A percentile compares a stretch with the other conserved stretches of the same genome.
Evolutionary conservation across 2,329 filamentous ascomycete species (phyloP).

Genomic region (Xylaria sp.): DNA sequence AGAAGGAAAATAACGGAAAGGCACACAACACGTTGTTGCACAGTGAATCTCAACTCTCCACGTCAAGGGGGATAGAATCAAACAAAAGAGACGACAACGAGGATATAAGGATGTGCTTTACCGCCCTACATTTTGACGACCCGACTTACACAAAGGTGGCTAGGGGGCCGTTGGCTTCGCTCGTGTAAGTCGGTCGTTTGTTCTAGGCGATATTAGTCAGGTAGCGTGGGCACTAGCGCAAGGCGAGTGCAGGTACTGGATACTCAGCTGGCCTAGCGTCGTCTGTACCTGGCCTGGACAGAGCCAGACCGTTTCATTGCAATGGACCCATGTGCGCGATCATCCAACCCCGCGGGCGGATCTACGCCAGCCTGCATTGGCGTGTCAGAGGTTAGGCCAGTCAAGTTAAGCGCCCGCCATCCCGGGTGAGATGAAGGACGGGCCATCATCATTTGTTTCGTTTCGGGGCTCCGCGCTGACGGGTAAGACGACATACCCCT

Average conservation of each 20-base stretch:
- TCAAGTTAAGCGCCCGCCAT: conserved; percentile 33
- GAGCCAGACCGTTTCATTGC: conserved; percentile 34
- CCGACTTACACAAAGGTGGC: conserved; percentile 25
- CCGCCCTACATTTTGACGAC: conserved; percentile 24
- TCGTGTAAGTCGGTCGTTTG: neutral
- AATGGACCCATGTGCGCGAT: conserved; percentile 17
- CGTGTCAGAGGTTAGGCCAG: conserved; percentile 16
- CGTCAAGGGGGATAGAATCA: neutral
- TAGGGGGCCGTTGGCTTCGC: conserved; percentile 5
- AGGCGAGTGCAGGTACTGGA: neutral
- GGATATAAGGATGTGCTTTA: conserved; percentile 18
- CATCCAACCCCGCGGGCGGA: conserved; percentile 34
- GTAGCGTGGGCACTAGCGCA: neutral
- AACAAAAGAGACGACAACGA: neutral
- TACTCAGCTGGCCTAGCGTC: conserved; percentile 3
- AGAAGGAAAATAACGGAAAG: conserved; percentile 15
- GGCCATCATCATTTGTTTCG: conserved; percentile 1
- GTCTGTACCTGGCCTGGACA: conserved; percentile 8
- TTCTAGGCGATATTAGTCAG: conserved; percentile 15
- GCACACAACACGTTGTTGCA: conserved; percentile 8
- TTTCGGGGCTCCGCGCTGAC: conserved; percentile 13
- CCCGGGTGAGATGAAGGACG: conserved; percentile 30
- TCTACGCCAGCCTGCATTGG: conserved; percentile 32
- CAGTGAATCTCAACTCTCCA: conserved; percentile 9
- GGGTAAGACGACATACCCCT: conserved; percentile 18